Conservation (phyloP, 768 basidiomycete species). For the Collybia mongolica region DNA sequence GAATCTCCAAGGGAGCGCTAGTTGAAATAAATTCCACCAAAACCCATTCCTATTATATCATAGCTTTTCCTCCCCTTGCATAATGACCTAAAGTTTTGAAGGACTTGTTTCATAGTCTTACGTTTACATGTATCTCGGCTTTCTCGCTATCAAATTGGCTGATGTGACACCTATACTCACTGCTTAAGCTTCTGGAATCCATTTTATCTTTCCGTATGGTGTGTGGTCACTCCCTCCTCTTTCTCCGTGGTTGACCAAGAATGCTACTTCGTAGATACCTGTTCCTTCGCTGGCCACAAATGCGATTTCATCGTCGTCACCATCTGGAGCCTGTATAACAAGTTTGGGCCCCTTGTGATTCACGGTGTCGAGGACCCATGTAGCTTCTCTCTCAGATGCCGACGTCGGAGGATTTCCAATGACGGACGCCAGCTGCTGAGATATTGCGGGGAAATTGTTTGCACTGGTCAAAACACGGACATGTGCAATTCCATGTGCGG, state of each 20-base stretch:
- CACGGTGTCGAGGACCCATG: constrained; percentile 45
- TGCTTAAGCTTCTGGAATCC: constrained; percentile 20
- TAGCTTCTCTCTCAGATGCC: constrained; percentile 18
- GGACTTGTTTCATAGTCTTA: too few relatives aligned
- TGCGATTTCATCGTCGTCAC: constrained; percentile 29
- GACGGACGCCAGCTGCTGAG: constrained; percentile 45
- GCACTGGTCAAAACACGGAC: constrained; percentile 40
- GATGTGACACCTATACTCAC: too few relatives aligned
- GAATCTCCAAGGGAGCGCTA: constrained; percentile 7
- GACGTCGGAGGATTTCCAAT: constrained; percentile 38
- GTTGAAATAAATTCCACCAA: not conserved
- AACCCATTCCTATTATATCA: too few relatives aligned
- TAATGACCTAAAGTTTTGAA: too few relatives aligned
- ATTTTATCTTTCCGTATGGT: constrained; percentile 52
- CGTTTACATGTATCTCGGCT: too few relatives aligned
- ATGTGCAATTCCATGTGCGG: constrained; percentile 46
- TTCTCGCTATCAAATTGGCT: too few relatives aligned
- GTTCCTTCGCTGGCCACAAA: constrained; percentile 26
- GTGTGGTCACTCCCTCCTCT: constrained; percentile 33
- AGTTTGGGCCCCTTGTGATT: constrained; percentile 22
- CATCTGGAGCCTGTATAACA: constrained; percentile 30
- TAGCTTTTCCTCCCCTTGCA: too few relatives aligned
- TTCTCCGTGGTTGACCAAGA: constrained; percentile 33
- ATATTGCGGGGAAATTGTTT: constrained; percentile 25
- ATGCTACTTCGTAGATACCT: constrained; percentile 55